Evolutionary conservation across 768 basidiomycete species (phyloP).

Genomic region (Kwoniella sp.): DNA sequence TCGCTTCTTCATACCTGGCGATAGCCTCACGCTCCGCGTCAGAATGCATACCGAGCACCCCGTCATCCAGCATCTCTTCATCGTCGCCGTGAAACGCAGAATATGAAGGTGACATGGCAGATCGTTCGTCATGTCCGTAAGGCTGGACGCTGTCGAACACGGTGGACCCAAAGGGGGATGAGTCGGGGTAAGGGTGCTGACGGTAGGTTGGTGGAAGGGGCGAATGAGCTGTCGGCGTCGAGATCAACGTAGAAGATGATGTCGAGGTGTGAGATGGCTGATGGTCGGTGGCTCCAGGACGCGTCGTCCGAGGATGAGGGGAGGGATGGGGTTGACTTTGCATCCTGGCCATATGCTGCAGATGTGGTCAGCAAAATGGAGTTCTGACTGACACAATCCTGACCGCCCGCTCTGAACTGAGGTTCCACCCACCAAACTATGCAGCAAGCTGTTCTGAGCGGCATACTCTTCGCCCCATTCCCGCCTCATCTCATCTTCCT

Average conservation of each 20-base stretch:
- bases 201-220: conserved; percentile 4
- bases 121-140: not conserved
- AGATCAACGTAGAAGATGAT: no score
- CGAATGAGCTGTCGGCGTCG: no score
- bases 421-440: conserved; percentile 29
- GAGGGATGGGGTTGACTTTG: not conserved
- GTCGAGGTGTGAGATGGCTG: not conserved
- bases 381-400: not conserved
- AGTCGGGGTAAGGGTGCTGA: conserved; percentile 13
- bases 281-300: not conserved
- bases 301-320: not conserved
- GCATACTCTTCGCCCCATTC: conserved; percentile 42
- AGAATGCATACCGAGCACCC: not conserved
- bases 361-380: not conserved
- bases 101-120: no score
- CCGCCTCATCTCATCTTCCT: conserved; percentile 29
- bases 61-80: conserved; percentile 10
- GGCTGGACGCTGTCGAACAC: no score
- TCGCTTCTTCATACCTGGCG: conserved; percentile 42
- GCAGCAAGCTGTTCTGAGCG: conserved; percentile 32
- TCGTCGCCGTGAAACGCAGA: conserved; percentile 1
- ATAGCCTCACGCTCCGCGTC: conserved; percentile 24
- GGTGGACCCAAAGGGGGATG: conserved; percentile 13
- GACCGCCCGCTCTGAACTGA: not conserved
- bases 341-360: conserved; percentile 7